Evolutionary conservation across 805 yeast species (phyloP).

Genomic region (Aciculoconidium aculeatum): DNA sequence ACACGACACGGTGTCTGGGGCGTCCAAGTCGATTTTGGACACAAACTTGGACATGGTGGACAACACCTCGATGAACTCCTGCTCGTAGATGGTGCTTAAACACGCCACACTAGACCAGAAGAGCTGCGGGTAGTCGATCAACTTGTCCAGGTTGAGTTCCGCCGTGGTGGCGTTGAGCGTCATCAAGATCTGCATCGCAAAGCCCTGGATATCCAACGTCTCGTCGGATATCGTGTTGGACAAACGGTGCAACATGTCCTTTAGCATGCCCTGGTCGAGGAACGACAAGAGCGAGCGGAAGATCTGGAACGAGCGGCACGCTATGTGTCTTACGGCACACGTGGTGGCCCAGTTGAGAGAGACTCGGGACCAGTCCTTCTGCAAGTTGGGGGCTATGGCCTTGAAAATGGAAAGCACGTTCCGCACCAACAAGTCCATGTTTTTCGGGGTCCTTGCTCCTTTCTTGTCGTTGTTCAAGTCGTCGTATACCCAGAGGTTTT

Average conservation of each 20-base stretch:
- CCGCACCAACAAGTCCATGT: conserved; percentile 72
- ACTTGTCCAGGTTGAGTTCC: conserved; percentile 68
- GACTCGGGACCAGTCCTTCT: conserved; percentile 77
- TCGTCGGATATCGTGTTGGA: conserved; percentile 92
- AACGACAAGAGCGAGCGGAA: conserved; percentile 79
- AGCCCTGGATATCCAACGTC: conserved; percentile 86
- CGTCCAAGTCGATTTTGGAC: conserved; percentile 78
- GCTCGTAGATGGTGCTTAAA: conserved; percentile 82
- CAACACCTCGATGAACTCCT: conserved; percentile 83
- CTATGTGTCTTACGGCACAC: conserved; percentile 94
- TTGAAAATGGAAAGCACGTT: conserved; percentile 54
- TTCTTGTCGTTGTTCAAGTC: conserved; percentile 68
- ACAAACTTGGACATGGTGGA: conserved; percentile 78
- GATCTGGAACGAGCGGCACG: conserved; percentile 92
- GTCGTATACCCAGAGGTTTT: conserved; percentile 75
- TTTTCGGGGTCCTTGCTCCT: conserved; percentile 80
- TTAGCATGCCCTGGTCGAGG: conserved; percentile 80
- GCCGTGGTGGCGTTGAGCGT: conserved; percentile 90
- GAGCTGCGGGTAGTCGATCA: conserved; percentile 85
- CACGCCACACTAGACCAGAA: conserved; percentile 96
- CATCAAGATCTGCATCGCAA: conserved; percentile 95
- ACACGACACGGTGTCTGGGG: conserved; percentile 80
- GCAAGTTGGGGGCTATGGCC: conserved; percentile 46
- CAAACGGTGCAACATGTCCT: conserved; percentile 88
- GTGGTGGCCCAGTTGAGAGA: conserved; percentile 94